Conservation (phyloP, 1,284 basidiomycete genomes). For the Marasmius fiardii region DNA sequence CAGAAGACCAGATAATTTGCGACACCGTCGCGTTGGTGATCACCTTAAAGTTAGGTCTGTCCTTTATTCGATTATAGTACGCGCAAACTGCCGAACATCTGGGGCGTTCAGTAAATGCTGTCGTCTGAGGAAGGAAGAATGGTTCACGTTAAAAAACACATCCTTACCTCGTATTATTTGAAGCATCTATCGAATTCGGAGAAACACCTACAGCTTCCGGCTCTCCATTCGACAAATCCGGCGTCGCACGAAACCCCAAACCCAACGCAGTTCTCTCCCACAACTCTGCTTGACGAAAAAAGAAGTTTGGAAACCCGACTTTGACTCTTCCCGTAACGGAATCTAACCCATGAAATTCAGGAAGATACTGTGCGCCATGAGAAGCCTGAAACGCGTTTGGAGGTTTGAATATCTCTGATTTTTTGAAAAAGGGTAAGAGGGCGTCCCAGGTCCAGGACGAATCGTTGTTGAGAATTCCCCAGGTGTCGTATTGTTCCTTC, state of each 20-base stretch:
- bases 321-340: conserved; percentile 20
- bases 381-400: conserved; percentile 17
- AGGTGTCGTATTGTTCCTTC: conserved; percentile 28
- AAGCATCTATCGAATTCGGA: conserved; percentile 24
- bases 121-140: too few species aligned
- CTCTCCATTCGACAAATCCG: conserved; percentile 23
- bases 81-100: conserved; percentile 11
- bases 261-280: conserved; percentile 21
- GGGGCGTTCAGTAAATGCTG: too few species aligned
- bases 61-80: conserved; percentile 16
- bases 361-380: conserved; percentile 1
- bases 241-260: conserved; percentile 19
- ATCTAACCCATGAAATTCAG: conserved; percentile 7
- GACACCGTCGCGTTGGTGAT: conserved; percentile 22
- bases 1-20: conserved; percentile 23
- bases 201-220: conserved; percentile 25
- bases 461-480: conserved; percentile 28
- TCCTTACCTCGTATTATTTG: conserved; percentile 26
- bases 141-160: too few species aligned
- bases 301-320: conserved; percentile 28
- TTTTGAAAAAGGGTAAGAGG: conserved; percentile 28
- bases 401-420: conserved; percentile 26
- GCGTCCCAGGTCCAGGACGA: conserved; percentile 26
- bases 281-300: conserved; percentile 24
- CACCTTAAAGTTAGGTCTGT: conserved; percentile 20